Evolutionary conservation across 257 asterid species (phyloP), one percentile per base, ranked within the genome.

Genomic region (Paraleonurus japonicus): DNA sequence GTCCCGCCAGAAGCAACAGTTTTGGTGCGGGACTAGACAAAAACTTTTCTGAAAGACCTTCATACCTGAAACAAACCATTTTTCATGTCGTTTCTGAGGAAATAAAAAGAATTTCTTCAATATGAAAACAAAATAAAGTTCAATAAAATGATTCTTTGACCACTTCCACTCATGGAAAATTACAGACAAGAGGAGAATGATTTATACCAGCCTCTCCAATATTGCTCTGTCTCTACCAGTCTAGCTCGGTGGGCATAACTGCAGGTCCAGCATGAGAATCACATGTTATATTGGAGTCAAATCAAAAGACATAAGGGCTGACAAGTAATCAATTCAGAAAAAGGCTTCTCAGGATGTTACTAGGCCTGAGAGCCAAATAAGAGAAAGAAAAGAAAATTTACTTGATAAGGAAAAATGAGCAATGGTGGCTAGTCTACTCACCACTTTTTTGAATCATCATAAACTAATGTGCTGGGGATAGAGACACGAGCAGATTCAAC

Each of bases 1-100:
- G 99, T 95, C 74, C 99, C 97, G 99, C 98, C 79, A 95, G 82
- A 77, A 95, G 99, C 85, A 95, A 82, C 79, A 95, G 88, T 77
- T 95, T 95, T 64, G 99, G 94, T 53, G 84, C 96, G 32, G 98
- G 92, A 78, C 85, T 76, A 39, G 96, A 83, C 80, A 95, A 76
- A 75, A 89, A 95, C 16, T 85, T 89, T 24, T 92, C 96, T 19
- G 99, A 95, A 81, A 95, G 96, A 75, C 99, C 98, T 87, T 92
- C 99, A 68, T 95, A 94, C 99, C 99, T 90, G 95, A 82, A 75
- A 81, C 68, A 58, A 67, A 45, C 17, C 20, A 61, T n/a, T 63
- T 17, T 30, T 27, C 43, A 61, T 53, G 64, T 9, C 17, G 9
- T 54, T 69, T 60, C 62, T n/a, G 15, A 16, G n/a, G 27, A 77